These are phyloP conservation scores for Penicillium desertorum DNA, from an alignment of 495 filamentous ascomycete genomes.

Conservation along the genomic window DNA sequence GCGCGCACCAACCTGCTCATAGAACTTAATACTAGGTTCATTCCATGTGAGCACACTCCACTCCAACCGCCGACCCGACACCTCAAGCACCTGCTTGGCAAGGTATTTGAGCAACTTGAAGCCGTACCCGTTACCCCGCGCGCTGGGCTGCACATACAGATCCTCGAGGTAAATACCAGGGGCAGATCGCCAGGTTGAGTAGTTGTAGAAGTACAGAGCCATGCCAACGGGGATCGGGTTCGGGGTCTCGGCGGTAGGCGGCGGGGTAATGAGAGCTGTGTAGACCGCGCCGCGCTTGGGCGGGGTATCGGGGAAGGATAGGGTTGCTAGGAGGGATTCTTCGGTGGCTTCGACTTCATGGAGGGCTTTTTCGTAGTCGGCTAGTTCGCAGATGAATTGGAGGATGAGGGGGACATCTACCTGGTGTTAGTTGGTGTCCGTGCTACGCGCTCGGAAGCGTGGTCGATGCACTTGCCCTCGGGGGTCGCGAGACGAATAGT, in stretches of 20 bases:
- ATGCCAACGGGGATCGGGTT: conserved; percentile 51
- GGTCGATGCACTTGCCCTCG: conserved; percentile 34
- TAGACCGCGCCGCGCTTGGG: conserved; percentile 43
- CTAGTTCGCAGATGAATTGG: conserved; percentile 80
- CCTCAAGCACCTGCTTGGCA: conserved; percentile 67
- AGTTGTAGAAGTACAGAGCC: conserved; percentile 71
- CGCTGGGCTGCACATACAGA: conserved; percentile 72
- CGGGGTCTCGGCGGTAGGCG: conserved; percentile 29
- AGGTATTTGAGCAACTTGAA: conserved; percentile 70
- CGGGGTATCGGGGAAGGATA: conserved; percentile 64
- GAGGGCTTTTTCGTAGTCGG: conserved; percentile 74
- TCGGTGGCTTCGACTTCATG: conserved; percentile 78
- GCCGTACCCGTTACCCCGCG: conserved; percentile 76
- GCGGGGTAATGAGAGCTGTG: conserved; percentile 44
- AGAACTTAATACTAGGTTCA: conserved; percentile 84
- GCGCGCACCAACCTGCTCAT: conserved; percentile 74
- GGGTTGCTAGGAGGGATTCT: conserved; percentile 66
- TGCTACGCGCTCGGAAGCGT: background rate
- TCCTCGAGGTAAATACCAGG: conserved; percentile 96
- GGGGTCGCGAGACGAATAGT: conserved; percentile 51
- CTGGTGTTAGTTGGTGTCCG: conserved; percentile 8
- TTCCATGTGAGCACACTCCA: conserved; percentile 95
- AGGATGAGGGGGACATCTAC: conserved; percentile 84
- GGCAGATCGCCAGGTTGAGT: conserved; percentile 79
- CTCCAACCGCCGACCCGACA: conserved; percentile 75